phyloP scores from a whole-genome alignment of 257 asterid species.

The Solanum dulcamara region DNA sequence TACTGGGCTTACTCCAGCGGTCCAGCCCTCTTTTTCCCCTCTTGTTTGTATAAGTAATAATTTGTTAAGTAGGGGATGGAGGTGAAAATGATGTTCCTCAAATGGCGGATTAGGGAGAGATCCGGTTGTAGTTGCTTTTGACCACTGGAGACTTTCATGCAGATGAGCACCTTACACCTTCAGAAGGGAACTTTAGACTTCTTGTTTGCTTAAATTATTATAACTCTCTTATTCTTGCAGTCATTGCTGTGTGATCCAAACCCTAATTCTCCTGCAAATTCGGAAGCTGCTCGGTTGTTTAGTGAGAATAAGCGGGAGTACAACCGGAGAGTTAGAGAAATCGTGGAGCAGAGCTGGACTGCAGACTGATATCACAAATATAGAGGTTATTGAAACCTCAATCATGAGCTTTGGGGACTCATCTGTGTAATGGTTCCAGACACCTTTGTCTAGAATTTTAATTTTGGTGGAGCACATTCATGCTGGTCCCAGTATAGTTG shows the following conservation, averaged over 20 bases:
- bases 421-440: slow-evolving; percentile 7
- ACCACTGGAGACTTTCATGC: not conserved
- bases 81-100: not conserved
- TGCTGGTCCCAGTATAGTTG: slow-evolving; percentile 4
- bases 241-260: slow-evolving; percentile 82
- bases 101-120: not conserved
- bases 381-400: not conserved
- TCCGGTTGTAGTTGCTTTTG: not conserved
- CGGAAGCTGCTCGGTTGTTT: slow-evolving; percentile 84
- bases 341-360: slow-evolving; percentile 89
- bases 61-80: not conserved
- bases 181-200: not conserved
- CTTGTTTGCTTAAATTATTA: not conserved
- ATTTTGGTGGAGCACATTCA: slow-evolving; percentile 1
- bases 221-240: slow-evolving; percentile 19
- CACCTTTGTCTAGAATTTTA: not conserved
- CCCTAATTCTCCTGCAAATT: slow-evolving; percentile 82
- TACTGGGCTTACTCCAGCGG: not conserved
- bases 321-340: slow-evolving; percentile 64
- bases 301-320: slow-evolving; percentile 74
- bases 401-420: slow-evolving; percentile 8
- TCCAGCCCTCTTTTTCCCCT: not conserved
- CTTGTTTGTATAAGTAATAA: not conserved
- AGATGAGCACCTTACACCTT: not conserved
- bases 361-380: slow-evolving; percentile 36